Percentiles rank a stretch among this genome's conserved stretches.
These are phyloP conservation scores for Monascus purpureus DNA, from an alignment of 495 filamentous ascomycete species.

Conservation along the genomic window DNA sequence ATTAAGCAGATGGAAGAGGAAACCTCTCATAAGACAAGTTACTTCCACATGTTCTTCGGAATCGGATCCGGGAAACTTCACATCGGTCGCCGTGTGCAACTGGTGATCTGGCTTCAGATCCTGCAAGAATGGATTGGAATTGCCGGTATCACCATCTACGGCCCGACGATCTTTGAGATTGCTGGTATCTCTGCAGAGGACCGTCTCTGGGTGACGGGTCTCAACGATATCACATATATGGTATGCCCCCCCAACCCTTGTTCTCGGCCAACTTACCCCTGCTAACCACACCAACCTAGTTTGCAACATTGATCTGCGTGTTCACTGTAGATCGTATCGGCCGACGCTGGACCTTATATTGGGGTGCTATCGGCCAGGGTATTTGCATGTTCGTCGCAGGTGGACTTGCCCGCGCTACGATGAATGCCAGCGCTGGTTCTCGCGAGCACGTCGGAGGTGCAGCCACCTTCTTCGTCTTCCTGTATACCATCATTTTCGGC, in stretches of 20 bases:
- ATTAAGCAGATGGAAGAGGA: slow-evolving; percentile 43
- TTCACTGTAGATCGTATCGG: slow-evolving; percentile 58
- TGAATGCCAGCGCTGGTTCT: slow-evolving; percentile 32
- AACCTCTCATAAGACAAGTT: slow-evolving; percentile 36
- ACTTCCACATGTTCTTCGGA: slow-evolving; percentile 50
- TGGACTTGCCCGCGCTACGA: slow-evolving; percentile 37
- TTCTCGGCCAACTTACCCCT: neutral
- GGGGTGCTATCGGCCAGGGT: slow-evolving; percentile 50
- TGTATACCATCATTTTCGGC: slow-evolving; percentile 55
- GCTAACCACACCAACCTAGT: slow-evolving; percentile 12
- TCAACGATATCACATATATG: slow-evolving; percentile 56
- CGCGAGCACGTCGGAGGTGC: slow-evolving; percentile 40
- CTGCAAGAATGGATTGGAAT: slow-evolving; percentile 66
- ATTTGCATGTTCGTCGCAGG: slow-evolving; percentile 48
- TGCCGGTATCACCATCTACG: slow-evolving; percentile 54
- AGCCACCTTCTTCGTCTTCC: slow-evolving; percentile 53
- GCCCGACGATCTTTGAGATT: slow-evolving; percentile 53
- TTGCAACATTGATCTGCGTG: slow-evolving; percentile 49
- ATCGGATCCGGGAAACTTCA: slow-evolving; percentile 48
- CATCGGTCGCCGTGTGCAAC: slow-evolving; percentile 49
- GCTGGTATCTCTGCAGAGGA: slow-evolving; percentile 47
- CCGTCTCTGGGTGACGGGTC: slow-evolving; percentile 51
- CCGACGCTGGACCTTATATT: slow-evolving; percentile 52
- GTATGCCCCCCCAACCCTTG: slow-evolving; percentile 6
- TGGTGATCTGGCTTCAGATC: slow-evolving; percentile 60